A percentile compares a stretch with the other conserved stretches of the same genome.
phyloP scores from a whole-genome alignment of 2,329 filamentous ascomycete species.

The Ophiognomonia clavigignenti-juglandacearum region DNA sequence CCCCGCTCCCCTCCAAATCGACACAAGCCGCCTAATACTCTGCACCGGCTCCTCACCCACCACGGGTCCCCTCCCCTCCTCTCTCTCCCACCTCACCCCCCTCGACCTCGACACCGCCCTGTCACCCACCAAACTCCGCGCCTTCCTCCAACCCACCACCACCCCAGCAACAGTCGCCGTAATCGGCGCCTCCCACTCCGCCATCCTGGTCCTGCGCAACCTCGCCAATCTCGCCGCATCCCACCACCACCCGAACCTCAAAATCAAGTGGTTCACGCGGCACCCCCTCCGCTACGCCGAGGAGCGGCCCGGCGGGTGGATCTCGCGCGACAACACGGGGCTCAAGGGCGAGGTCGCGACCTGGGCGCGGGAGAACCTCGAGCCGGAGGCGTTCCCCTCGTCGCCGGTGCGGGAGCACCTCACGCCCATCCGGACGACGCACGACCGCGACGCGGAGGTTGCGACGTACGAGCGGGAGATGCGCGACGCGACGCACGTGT shows the following conservation, averaged over 20 bases:
- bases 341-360: constrained; percentile 57
- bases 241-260: constrained; percentile 46
- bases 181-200: constrained; percentile 58
- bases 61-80: constrained; percentile 33
- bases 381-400: constrained; percentile 40
- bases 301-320: constrained; percentile 55
- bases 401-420: constrained; percentile 43
- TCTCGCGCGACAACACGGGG: constrained; percentile 60
- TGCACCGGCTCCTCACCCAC: constrained; percentile 54
- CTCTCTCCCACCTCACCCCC: constrained; percentile 26
- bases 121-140: constrained; percentile 43
- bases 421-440: constrained; percentile 39
- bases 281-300: constrained; percentile 56
- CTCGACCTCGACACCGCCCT: constrained; percentile 51
- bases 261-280: constrained; percentile 59
- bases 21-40: constrained; percentile 43
- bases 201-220: constrained; percentile 58
- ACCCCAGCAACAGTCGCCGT: constrained; percentile 44
- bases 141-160: constrained; percentile 21
- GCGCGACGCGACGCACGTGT: constrained; percentile 44
- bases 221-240: constrained; percentile 49
- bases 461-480: constrained; percentile 41
- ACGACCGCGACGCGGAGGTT: constrained; percentile 36
- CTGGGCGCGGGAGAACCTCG: constrained; percentile 55
- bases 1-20: constrained; percentile 24